Base-by-base conservation (phyloP, 441 rosid genomes). In the Brassica hybrid region DNA sequence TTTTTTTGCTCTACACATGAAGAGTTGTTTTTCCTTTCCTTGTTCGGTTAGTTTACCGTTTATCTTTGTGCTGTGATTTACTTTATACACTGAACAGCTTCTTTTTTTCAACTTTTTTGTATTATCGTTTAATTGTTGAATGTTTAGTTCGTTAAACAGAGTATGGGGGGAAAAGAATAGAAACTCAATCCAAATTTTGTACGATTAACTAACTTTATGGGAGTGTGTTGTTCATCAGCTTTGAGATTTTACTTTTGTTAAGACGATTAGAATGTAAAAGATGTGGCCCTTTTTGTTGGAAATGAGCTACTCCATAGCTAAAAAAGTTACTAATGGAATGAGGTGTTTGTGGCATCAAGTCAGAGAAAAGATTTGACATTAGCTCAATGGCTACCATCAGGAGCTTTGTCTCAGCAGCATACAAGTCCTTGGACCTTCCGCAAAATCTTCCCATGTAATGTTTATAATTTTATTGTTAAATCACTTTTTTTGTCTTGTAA, bases 371-470 rank as follows among this genome's bases (percentile, higher is more conserved):
- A 72, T 79, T 88, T 77, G 92, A 91, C 83, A 87, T 89, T 65
- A 81, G 89, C 76, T 86, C 93, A 32, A 50, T 84, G 83, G 83
- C 69, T 61, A 88, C 93, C 3, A 84, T 89, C 23, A 79, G 83
- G 82, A 86, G 85, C 58, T 91, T 91, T 81, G 93, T 88, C 2
- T 81, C 86, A 17, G 84, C 83, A 19, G 84, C 83, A 19, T 91
- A 81, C 80, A 85, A 76, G 41, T 79, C 88, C 12, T 76, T 83
- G 3, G 75, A 83, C 59, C 86, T 77, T 77, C 78, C 81, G 0
- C 62, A 77, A 27, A 77, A 77, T 64, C 65, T 73, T 23, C 81
- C 77, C 14, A 73, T 81, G 81, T 81, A 77, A 62, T 8, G 14
- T 32, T 16, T 11, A 8, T 14, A 57, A 65, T 0, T 19, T 74